Evolutionary conservation across 2,329 filamentous ascomycete species (phyloP).

Genomic region (Cladosporium cucumerinum): DNA sequence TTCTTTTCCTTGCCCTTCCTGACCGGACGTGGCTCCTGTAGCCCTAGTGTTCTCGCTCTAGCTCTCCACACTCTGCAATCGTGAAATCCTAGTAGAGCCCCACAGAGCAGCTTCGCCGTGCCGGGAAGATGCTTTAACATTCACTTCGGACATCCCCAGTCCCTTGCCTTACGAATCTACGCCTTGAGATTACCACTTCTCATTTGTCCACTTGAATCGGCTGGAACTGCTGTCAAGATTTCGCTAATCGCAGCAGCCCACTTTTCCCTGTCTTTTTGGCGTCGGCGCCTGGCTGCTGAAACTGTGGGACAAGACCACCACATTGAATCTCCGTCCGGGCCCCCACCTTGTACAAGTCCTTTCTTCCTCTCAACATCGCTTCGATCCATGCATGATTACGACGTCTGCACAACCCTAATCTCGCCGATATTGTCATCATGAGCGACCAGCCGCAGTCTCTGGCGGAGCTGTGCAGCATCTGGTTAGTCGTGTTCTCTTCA

Average conservation of each 20-base stretch:
- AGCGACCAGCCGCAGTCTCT: slow-evolving; percentile 23
- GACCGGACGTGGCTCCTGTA: not conserved
- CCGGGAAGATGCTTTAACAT: slow-evolving; percentile 9
- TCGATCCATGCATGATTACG: slow-evolving; percentile 10
- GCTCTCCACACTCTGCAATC: slow-evolving; percentile 6
- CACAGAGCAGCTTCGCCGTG: slow-evolving; percentile 4
- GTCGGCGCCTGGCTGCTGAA: not conserved
- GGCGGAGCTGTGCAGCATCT: slow-evolving; percentile 46
- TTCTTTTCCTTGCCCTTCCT: not conserved
- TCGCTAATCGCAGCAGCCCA: slow-evolving; percentile 3
- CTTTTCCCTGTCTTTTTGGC: not conserved
- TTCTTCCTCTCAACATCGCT: slow-evolving; percentile 15
- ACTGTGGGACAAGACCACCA: not conserved
- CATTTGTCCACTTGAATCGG: not conserved
- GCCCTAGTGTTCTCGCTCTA: not conserved
- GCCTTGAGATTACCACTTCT: not conserved
- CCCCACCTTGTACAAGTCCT: slow-evolving; percentile 4
- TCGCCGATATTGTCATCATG: slow-evolving; percentile 13
- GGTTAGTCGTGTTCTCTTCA: slow-evolving; percentile 32
- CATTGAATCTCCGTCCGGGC: not conserved
- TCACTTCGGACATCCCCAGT: not conserved
- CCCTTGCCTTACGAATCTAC: not conserved
- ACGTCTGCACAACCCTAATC: slow-evolving; percentile 1
- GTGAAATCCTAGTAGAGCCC: slow-evolving; percentile 1
- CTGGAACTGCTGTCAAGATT: not conserved